Conservation (phyloP, 208 protist genomes). For the Tritrichomonas foetus region DNA sequence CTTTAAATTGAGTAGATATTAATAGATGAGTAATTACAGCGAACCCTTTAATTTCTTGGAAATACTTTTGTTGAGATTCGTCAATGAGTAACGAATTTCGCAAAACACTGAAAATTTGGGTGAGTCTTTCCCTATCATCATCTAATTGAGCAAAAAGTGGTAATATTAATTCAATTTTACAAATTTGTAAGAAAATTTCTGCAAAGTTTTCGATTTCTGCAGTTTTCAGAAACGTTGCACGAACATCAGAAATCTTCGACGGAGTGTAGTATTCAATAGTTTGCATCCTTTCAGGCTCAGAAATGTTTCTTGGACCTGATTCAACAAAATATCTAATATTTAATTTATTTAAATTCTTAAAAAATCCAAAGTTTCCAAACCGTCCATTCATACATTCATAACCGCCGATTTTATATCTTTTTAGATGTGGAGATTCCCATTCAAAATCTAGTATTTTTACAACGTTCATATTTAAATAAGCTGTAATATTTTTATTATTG, state of each 20-base stretch:
- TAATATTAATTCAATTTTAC: constrained; percentile 10
- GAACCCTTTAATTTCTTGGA: not conserved
- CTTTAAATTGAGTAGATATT: not conserved
- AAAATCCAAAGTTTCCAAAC: not conserved
- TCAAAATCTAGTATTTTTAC: not conserved
- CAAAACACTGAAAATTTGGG: not conserved
- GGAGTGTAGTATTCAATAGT: not conserved
- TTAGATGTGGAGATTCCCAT: not conserved
- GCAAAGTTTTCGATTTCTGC: not conserved
- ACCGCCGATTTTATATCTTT: not conserved
- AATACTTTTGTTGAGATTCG: not conserved
- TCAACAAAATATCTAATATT: not conserved
- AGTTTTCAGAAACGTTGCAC: not conserved
- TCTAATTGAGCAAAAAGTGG: constrained; percentile 31
- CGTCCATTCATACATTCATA: not conserved
- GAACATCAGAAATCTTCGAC: not conserved
- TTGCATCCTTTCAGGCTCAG: not conserved
- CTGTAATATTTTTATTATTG: not conserved
- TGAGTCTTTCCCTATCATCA: not conserved
- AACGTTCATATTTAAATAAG: not conserved
- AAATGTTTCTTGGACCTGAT: not conserved
- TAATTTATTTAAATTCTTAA: not conserved
- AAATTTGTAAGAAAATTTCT: not conserved
- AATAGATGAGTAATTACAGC: not conserved
- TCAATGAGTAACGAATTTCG: not conserved